phyloP scores from a whole-genome alignment of 345 rosid genomes.

The Anacardium occidentale region DNA sequence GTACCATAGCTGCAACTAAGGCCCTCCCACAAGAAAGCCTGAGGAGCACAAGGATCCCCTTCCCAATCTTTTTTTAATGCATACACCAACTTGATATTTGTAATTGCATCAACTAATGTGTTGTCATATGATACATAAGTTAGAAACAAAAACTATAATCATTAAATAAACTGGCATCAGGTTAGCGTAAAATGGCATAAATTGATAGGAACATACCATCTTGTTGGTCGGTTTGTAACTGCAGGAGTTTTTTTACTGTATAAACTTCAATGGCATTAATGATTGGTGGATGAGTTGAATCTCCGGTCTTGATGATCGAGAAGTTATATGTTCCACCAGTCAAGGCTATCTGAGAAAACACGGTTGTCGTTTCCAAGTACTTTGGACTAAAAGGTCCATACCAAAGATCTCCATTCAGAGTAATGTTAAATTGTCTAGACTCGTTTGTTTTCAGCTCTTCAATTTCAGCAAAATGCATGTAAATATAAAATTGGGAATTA shows the following conservation, averaged over 20 bases:
- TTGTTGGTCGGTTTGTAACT: constrained; percentile 10
- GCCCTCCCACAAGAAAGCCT: constrained; percentile 25
- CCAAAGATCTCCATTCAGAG: constrained; percentile 11
- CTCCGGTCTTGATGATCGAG: not conserved
- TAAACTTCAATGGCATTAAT: constrained; percentile 26
- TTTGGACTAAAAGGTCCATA: constrained; percentile 19
- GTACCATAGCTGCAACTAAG: constrained; percentile 24
- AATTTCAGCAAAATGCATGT: constrained; percentile 16
- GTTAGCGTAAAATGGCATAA: no score
- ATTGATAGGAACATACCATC: constrained; percentile 11
- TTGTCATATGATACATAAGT: no score
- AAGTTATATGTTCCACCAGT: constrained; percentile 16
- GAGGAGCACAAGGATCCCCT: constrained; percentile 40
- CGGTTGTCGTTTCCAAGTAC: constrained; percentile 22
- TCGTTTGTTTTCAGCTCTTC: constrained; percentile 20
- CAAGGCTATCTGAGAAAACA: not conserved
- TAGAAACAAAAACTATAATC: no score
- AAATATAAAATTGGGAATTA: not conserved
- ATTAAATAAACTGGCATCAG: no score
- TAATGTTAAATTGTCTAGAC: constrained; percentile 22
- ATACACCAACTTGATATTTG: constrained; percentile 20
- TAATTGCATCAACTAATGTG: constrained; percentile 27
- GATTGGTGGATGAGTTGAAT: constrained; percentile 25
- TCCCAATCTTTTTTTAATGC: constrained; percentile 27
- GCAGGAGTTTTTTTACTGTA: constrained; percentile 6